Percentiles rank a stretch among this genome's conserved stretches.
Conservation (phyloP, 208 protist species). For the Histomonas meleagridis region DNA sequence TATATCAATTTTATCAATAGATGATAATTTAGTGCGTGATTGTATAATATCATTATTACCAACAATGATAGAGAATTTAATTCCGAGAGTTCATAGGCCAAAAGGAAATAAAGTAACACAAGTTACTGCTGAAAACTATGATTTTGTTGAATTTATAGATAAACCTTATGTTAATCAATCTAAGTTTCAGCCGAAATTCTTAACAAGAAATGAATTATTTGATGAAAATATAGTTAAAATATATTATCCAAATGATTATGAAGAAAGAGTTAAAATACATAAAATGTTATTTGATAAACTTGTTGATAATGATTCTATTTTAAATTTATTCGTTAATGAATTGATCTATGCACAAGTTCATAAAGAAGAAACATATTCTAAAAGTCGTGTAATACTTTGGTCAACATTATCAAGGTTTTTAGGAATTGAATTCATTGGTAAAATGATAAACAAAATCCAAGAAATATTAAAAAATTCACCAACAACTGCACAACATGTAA, state of each 20-base stretch:
- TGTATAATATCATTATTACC: neutral
- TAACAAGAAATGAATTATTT: neutral
- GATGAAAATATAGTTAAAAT: neutral
- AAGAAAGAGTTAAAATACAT: neutral
- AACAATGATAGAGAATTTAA: constrained; percentile 11
- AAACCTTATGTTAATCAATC: neutral
- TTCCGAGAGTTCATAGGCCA: neutral
- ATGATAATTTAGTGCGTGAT: neutral
- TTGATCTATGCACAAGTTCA: neutral
- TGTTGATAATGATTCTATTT: neutral
- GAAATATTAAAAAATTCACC: neutral
- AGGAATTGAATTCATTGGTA: neutral
- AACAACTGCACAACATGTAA: neutral
- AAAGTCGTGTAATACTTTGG: neutral
- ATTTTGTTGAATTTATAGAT: neutral
- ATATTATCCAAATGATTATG: neutral
- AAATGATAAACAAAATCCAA: neutral
- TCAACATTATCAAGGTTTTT: neutral
- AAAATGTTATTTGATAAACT: neutral
- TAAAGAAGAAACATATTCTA: constrained; percentile 24
- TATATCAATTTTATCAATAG: neutral
- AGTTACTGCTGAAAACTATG: neutral
- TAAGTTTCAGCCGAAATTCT: neutral
- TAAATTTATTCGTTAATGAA: neutral
- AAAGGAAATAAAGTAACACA: neutral